Conservation (phyloP, 2,329 filamentous ascomycete genomes). For the Clonostachys rosea region DNA sequence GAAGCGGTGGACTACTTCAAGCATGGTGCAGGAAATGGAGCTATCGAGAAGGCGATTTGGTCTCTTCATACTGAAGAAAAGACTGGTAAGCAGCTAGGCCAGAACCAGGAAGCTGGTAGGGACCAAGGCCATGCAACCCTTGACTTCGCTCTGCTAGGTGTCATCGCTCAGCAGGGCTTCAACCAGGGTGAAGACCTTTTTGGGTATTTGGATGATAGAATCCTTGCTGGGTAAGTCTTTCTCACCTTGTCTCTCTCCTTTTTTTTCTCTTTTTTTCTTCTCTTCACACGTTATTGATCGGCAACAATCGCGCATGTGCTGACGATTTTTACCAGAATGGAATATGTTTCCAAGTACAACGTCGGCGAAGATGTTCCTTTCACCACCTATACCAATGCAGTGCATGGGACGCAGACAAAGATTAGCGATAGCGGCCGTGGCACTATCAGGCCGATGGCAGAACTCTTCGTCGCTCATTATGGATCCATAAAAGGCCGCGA, state of each 20-base stretch:
- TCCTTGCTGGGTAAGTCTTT: conserved; percentile 23
- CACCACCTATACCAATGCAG: conserved; percentile 26
- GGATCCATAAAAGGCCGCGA: conserved; percentile 25
- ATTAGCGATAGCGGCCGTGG: conserved; percentile 23
- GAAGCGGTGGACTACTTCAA: conserved; percentile 32
- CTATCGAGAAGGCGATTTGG: conserved; percentile 23
- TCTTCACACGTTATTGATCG: too few species aligned
- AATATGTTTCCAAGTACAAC: conserved; percentile 35
- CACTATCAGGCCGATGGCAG: conserved; percentile 26
- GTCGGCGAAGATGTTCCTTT: conserved; percentile 33
- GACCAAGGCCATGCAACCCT: conserved; percentile 39
- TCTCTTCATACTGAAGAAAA: conserved; percentile 18
- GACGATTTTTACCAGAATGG: conserved; percentile 13
- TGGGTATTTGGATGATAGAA: conserved; percentile 14
- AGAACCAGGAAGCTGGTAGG: conserved; percentile 9
- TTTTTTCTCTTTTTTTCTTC: too few species aligned
- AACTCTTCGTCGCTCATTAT: conserved; percentile 34
- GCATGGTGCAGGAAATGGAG: conserved; percentile 27
- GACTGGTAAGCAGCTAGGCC: conserved; percentile 16
- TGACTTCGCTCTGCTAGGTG: conserved; percentile 28
- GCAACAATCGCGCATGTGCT: not conserved
- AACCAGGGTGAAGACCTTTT: conserved; percentile 37
- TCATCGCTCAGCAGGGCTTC: conserved; percentile 31
- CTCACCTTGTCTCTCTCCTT: not conserved
- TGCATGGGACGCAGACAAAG: conserved; percentile 24